Evolutionary conservation across 176 grass and related monocot species (phyloP).

Genomic region (maize (Zea mays)): Zm-B73-REFERENCE-NAM-5.0 NC_050098.1:127707001-127707500

Average conservation of each 20-base stretch:
- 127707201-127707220: slow-evolving; percentile 59
- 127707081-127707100: slow-evolving; percentile 69
- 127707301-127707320: slow-evolving; percentile 49
- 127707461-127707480: slow-evolving; percentile 76
- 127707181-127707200: slow-evolving; percentile 64
- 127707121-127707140: slow-evolving; percentile 18
- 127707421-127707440: slow-evolving; percentile 42
- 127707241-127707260: slow-evolving; percentile 54
- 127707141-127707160: slow-evolving; percentile 72
- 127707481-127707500: slow-evolving; percentile 43
- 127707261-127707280: slow-evolving; percentile 41
- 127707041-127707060: slow-evolving; percentile 79
- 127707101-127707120: slow-evolving; percentile 72
- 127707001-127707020: slow-evolving; percentile 73
- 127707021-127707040: slow-evolving; percentile 76
- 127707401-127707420: slow-evolving; percentile 45
- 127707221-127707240: slow-evolving; percentile 38
- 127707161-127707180: slow-evolving; percentile 89
- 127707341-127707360: slow-evolving; percentile 40
- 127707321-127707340: slow-evolving; percentile 70
- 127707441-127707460: slow-evolving; percentile 38
- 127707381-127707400: slow-evolving; percentile 45
- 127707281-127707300: slow-evolving; percentile 45
- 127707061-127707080: slow-evolving; percentile 31
- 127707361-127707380: slow-evolving; percentile 62